phyloP scores from a whole-genome alignment of 2,329 filamentous ascomycete genomes.

The Paracorniculantispora psalliotae region DNA sequence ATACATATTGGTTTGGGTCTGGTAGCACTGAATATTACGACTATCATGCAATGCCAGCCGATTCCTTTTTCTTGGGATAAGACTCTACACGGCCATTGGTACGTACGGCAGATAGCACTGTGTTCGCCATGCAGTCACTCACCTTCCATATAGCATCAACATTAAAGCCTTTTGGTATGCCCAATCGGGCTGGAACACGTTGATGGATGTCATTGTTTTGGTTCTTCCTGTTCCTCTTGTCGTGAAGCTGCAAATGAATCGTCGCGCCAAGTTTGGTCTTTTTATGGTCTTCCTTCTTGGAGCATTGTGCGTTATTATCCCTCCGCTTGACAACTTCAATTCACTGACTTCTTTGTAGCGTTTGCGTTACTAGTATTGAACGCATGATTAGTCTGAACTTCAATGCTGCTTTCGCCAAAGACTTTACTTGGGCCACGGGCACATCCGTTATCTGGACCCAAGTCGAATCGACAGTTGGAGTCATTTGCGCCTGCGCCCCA shows the following conservation, averaged over 20 bases:
- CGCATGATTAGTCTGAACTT: constrained; percentile 13
- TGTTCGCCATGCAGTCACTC: background rate
- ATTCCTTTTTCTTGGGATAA: constrained; percentile 10
- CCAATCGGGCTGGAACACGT: constrained; percentile 9
- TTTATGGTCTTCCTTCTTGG: constrained; percentile 7
- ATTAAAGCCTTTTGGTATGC: constrained; percentile 12
- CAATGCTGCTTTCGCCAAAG: constrained; percentile 8
- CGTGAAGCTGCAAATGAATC: constrained; percentile 7
- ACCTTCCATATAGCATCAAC: constrained; percentile 1
- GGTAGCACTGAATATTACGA: constrained; percentile 6
- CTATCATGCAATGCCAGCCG: constrained; percentile 8
- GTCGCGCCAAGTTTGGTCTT: constrained; percentile 7
- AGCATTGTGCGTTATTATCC: background rate
- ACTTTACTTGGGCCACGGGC: constrained; percentile 11
- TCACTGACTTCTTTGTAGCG: background rate
- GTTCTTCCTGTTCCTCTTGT: constrained; percentile 6
- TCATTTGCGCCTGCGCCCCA: constrained; percentile 10
- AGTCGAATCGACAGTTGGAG: constrained; percentile 10
- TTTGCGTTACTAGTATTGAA: constrained; percentile 11
- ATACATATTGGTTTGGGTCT: constrained; percentile 4
- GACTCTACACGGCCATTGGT: constrained; percentile 7
- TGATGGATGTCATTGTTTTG: constrained; percentile 12
- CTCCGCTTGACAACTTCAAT: background rate
- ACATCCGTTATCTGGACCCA: constrained; percentile 10
- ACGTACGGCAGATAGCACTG: background rate